Evolutionary conservation across 164 flowering plant genomes (phyloP).

Genomic region (Chimonanthus praecox): DNA sequence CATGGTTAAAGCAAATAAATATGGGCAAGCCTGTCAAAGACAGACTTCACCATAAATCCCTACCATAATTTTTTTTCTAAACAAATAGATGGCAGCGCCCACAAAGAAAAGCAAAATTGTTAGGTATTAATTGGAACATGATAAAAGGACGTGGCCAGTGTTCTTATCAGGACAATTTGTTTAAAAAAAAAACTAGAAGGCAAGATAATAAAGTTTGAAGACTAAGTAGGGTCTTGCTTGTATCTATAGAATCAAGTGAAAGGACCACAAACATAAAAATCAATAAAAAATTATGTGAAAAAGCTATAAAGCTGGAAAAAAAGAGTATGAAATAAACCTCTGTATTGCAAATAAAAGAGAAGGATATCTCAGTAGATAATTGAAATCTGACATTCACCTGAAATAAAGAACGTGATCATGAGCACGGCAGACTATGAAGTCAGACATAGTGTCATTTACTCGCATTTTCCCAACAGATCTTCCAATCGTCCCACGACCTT

Average conservation of each 20-base stretch:
- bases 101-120: no score
- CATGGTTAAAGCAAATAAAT: no score
- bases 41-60: no score
- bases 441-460: slow-evolving; percentile 88
- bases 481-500: slow-evolving; percentile 90
- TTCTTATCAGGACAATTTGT: no score
- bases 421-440: slow-evolving; percentile 80
- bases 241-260: background rate
- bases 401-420: slow-evolving; percentile 91
- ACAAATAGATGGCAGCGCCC: no score
- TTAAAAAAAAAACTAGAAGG: no score
- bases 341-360: background rate
- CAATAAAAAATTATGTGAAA: background rate
- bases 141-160: no score
- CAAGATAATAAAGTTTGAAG: no score
- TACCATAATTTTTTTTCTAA: no score
- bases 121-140: no score
- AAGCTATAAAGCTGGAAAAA: background rate
- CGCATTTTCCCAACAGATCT: slow-evolving; percentile 97
- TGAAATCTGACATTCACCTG: slow-evolving; percentile 40
- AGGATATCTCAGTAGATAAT: background rate
- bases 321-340: background rate
- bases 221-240: no score
- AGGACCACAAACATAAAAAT: background rate
- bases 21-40: no score